phyloP scores from a whole-genome alignment of 2,329 filamentous ascomycete species.

The Penicillium sp. region DNA sequence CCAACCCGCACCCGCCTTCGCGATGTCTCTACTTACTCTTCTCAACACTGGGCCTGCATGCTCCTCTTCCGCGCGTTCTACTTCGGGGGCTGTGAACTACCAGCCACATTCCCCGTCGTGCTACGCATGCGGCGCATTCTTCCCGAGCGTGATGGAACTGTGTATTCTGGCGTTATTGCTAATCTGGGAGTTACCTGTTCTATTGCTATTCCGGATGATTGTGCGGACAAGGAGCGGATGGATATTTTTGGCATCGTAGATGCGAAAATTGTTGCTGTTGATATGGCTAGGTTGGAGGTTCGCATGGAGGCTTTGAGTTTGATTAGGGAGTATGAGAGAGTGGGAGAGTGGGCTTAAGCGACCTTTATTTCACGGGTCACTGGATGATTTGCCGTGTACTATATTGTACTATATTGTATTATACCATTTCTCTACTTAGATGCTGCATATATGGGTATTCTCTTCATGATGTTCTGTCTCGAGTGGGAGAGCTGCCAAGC shows the following conservation, averaged over 20 bases:
- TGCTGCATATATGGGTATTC: too few species aligned
- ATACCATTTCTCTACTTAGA: neutral
- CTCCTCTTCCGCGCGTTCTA: slow-evolving; percentile 60
- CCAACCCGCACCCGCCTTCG: slow-evolving; percentile 40
- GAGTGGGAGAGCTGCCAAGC: too few species aligned
- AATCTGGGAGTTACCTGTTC: slow-evolving; percentile 34
- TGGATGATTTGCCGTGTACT: neutral
- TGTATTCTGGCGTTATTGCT: slow-evolving; percentile 31
- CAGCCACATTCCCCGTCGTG: slow-evolving; percentile 46
- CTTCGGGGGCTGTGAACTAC: slow-evolving; percentile 54
- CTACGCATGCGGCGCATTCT: slow-evolving; percentile 29
- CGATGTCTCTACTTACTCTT: slow-evolving; percentile 39
- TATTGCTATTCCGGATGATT: slow-evolving; percentile 24
- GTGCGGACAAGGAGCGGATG: slow-evolving; percentile 22
- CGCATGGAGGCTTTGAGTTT: slow-evolving; percentile 34
- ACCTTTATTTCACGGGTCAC: neutral
- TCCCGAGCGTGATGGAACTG: slow-evolving; percentile 22
- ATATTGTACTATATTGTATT: neutral
- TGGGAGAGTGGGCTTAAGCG: slow-evolving; percentile 33
- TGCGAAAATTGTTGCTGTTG: slow-evolving; percentile 34
- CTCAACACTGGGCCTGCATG: slow-evolving; percentile 52
- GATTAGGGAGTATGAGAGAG: slow-evolving; percentile 33
- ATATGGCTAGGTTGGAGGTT: slow-evolving; percentile 33
- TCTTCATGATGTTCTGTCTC: too few species aligned
- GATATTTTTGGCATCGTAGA: slow-evolving; percentile 36